A percentile compares a stretch with the other conserved stretches of the same genome.
phyloP scores from a whole-genome alignment of 108 stramenopile species.

The Stephanodiscus triporus region DNA sequence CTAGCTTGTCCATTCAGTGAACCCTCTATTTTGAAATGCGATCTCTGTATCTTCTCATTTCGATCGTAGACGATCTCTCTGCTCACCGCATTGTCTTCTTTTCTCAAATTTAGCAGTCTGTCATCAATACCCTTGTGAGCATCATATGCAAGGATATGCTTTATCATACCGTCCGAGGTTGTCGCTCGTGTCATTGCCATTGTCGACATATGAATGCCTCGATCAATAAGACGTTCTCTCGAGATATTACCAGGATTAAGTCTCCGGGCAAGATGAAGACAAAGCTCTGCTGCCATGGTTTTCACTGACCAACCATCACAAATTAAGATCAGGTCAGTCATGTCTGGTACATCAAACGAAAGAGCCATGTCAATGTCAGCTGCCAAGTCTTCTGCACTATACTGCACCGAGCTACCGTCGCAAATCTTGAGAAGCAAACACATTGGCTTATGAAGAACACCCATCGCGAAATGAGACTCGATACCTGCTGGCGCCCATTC shows the following conservation, averaged over 20 bases:
- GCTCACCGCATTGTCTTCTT: constrained; percentile 19
- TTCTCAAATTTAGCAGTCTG: constrained; percentile 27
- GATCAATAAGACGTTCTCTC: constrained; percentile 28
- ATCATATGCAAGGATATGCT: constrained; percentile 41
- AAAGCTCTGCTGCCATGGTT: constrained; percentile 43
- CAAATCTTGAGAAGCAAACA: constrained; percentile 36
- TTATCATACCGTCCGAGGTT: constrained; percentile 31
- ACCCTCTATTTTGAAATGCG: not conserved
- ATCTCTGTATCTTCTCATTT: not conserved
- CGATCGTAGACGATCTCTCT: not conserved
- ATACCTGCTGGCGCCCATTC: constrained; percentile 19
- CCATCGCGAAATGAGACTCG: constrained; percentile 25
- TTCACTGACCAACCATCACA: constrained; percentile 36
- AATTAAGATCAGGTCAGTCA: constrained; percentile 23
- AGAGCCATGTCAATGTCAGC: constrained; percentile 35
- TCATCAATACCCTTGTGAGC: constrained; percentile 41
- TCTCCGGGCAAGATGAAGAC: constrained; percentile 45
- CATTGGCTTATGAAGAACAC: constrained; percentile 36
- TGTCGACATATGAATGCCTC: constrained; percentile 37
- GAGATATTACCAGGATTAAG: constrained; percentile 20
- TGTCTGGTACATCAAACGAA: constrained; percentile 23
- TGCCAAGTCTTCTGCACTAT: constrained; percentile 22
- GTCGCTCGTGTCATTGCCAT: constrained; percentile 13
- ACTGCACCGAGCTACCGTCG: constrained; percentile 33
- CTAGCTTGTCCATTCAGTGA: not conserved